These are phyloP conservation scores for Saccharomycopsis javanensis DNA, from an alignment of 805 yeast genomes.

Conservation along the genomic window DNA sequence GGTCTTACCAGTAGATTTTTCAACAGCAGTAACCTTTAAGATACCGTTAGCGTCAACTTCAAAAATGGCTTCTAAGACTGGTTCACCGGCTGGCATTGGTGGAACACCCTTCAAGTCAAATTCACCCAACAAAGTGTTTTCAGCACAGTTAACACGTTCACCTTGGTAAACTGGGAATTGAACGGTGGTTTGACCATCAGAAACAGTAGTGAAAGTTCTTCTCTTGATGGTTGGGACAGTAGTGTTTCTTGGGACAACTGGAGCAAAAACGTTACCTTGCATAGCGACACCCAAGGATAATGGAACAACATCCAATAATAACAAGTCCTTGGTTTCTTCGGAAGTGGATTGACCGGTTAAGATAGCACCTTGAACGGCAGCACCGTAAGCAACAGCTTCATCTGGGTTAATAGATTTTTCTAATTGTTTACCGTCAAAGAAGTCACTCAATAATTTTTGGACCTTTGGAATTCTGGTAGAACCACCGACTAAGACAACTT, in stretches of 20 bases:
- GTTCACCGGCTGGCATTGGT: conserved; percentile 98
- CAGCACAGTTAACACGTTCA: conserved; percentile 98
- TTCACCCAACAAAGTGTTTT: conserved; percentile 96
- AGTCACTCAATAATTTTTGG: conserved; percentile 88
- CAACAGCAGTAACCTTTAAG: conserved; percentile 97
- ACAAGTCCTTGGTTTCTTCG: conserved; percentile 90
- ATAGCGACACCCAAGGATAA: conserved; percentile 98
- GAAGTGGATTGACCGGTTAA: conserved; percentile 84
- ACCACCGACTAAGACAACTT: conserved; percentile 96
- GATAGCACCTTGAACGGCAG: conserved; percentile 99
- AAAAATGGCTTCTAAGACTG: conserved; percentile 97
- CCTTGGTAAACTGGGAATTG: conserved; percentile 99
- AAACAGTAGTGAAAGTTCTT: conserved; percentile 97
- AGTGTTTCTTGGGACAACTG: conserved; percentile 98
- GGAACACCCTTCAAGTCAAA: conserved; percentile 97
- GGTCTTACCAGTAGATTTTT: conserved; percentile 97
- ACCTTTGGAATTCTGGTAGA: conserved; percentile 98
- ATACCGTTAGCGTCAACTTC: conserved; percentile 99
- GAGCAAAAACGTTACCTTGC: conserved; percentile 98
- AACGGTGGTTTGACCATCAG: conserved; percentile 97
- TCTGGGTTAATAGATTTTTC: conserved; percentile 97
- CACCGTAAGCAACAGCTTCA: conserved; percentile 99
- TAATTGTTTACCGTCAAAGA: conserved; percentile 93
- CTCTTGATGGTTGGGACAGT: conserved; percentile 99
- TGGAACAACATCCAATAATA: conserved; percentile 95